A percentile compares a stretch with the other conserved stretches of the same genome.
Evolutionary conservation across 2,329 filamentous ascomycete species (phyloP).

Genomic region (Pyrenochaeta sp.): DNA sequence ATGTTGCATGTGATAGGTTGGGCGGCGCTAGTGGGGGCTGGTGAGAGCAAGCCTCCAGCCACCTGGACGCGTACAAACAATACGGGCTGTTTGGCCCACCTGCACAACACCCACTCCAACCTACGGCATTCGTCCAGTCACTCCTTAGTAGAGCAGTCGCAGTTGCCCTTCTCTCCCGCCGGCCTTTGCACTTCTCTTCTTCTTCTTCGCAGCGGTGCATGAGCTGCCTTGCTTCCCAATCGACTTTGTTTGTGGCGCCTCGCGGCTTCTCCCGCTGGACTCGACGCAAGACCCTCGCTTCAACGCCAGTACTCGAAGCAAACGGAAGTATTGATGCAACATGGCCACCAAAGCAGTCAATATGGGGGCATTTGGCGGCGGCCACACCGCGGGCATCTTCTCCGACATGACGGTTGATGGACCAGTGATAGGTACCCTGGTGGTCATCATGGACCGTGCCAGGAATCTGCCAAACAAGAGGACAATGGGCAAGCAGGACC

Average conservation of each 20-base stretch:
- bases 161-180: slow-evolving; percentile 1
- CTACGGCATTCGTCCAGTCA: slow-evolving; percentile 18
- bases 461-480: slow-evolving; percentile 97
- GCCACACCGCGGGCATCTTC: slow-evolving; percentile 91
- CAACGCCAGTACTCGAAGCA: background rate
- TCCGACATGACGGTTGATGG: slow-evolving; percentile 94
- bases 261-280: too few species aligned
- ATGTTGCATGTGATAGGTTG: too few species aligned
- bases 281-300: background rate
- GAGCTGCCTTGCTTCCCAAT: slow-evolving; percentile 16
- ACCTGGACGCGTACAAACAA: slow-evolving; percentile 13
- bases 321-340: slow-evolving; percentile 4
- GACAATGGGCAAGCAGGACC: slow-evolving; percentile 98
- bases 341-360: slow-evolving; percentile 49
- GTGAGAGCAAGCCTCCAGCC: slow-evolving; percentile 30
- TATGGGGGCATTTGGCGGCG: slow-evolving; percentile 56
- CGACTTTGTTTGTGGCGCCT: too few species aligned
- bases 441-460: slow-evolving; percentile 89
- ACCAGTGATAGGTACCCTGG: slow-evolving; percentile 89
- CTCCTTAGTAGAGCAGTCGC: slow-evolving; percentile 27
- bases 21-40: slow-evolving; percentile 19
- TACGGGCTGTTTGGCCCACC: slow-evolving; percentile 9
- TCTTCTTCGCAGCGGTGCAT: slow-evolving; percentile 26
- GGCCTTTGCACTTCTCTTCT: background rate
- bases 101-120: slow-evolving; percentile 8